Conservation (phyloP, 129 eudicot genomes). For the Chrysanthemum seticuspe region DNA sequence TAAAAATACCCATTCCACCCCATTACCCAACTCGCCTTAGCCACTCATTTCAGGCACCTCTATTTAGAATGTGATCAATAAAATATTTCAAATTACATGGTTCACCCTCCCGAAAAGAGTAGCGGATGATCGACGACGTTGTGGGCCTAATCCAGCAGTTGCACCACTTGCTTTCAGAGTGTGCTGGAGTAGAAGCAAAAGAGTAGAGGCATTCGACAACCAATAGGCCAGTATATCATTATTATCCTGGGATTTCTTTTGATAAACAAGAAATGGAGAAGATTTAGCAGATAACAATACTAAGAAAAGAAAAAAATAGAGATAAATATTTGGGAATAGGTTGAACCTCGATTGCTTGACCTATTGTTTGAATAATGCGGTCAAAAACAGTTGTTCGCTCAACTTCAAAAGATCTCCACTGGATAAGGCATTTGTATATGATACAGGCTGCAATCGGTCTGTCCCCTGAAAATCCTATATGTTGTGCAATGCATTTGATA, state of each 20-base stretch:
- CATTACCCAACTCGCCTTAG: no score
- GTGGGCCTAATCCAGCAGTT: constrained; percentile 68
- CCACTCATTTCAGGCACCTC: no score
- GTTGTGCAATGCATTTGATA: constrained; percentile 69
- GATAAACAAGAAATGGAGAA: constrained; percentile 5
- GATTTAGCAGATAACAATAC: constrained; percentile 9
- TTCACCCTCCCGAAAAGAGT: constrained; percentile 80
- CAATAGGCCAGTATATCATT: constrained; percentile 88
- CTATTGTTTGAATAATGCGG: constrained; percentile 83
- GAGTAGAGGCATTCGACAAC: constrained; percentile 96
- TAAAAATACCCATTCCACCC: neutral
- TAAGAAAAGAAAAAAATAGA: neutral
- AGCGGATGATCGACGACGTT: constrained; percentile 86
- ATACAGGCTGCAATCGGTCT: constrained; percentile 91
- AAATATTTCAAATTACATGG: constrained; percentile 36
- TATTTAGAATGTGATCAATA: neutral
- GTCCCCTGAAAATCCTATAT: constrained; percentile 73
- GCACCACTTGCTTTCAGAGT: constrained; percentile 91
- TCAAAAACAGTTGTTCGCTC: constrained; percentile 89
- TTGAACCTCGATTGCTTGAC: constrained; percentile 93
- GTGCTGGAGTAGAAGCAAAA: constrained; percentile 83
- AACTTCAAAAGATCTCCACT: constrained; percentile 99
- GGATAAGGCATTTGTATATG: constrained; percentile 88
- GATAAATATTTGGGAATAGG: constrained; percentile 1
- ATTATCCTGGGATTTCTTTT: constrained; percentile 80